Evolutionary conservation across 176 grass and related monocot genomes (phyloP), one percentile per base, ranked within the genome.

Genomic region (Cocos nucifera): DNA sequence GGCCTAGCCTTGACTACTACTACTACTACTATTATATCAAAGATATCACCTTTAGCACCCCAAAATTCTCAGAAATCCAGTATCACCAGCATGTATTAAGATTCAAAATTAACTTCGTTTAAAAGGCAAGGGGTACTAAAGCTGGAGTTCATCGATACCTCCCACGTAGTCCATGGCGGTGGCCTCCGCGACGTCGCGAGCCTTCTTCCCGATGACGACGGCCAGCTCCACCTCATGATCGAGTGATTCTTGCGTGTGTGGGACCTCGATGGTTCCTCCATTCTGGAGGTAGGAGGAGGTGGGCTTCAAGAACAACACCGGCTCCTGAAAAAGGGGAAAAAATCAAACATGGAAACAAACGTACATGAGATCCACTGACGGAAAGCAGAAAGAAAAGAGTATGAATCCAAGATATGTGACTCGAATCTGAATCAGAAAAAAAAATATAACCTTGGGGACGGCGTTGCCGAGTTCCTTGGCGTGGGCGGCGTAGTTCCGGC

Each of bases 191-290:
- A 92, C 79, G 4, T 91, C 84, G 57, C 87, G 84, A 50, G 79
- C 87, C 63, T 81, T 89, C 17, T 72, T 67, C 5, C 81, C 83
- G 48, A 92, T 92, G 63, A 98, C 67, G 69, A 97, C 84, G 58
- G 93, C 93, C 23, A 98, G 87, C 81, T 98, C 93, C 20, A 98
- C 93, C 79, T 98, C 87, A 51, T 98, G 87, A 70, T 88, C 82
- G 56, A 98, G 84, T 22, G 84, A 80, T 44, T 98, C 81, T 61
- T 92, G 80, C 51, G 84, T 76, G 54, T 98, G 78, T 0, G 93
- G 93, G 61, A 92, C 75, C 70, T 97, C 93, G 53, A 97, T 51
- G 60, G 93, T 63, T 15, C 81, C 78, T 21, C 81, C 84, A 20
- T 82, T 78, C 30, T 86, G 84, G 63, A 98, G 79, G 70, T 88